Percentiles rank a stretch among this genome's conserved stretches.
Evolutionary conservation across 2,329 filamentous ascomycete genomes (phyloP).

Genomic region (Penicillium sp.): DNA sequence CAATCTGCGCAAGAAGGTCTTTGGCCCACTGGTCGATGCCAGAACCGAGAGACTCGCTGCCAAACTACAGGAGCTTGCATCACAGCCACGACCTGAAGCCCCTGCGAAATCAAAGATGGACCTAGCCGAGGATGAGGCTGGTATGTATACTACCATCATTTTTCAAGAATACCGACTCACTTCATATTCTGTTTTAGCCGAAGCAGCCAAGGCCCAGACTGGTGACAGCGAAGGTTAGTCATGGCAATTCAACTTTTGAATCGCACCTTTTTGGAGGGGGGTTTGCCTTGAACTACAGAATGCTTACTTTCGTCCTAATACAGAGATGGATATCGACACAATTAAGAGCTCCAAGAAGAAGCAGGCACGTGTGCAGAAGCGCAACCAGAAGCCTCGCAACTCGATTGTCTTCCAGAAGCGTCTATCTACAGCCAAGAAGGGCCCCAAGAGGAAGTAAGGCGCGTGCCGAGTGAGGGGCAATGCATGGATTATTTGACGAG

Average conservation of each 20-base stretch:
- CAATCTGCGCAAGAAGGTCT: conserved; percentile 75
- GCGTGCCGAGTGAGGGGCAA: background rate
- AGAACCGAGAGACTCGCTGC: conserved; percentile 80
- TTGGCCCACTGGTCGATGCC: conserved; percentile 76
- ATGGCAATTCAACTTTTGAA: background rate
- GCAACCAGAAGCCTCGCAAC: conserved; percentile 36
- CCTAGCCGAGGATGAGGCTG: conserved; percentile 22
- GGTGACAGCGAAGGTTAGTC: conserved; percentile 26
- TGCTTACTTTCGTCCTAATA: conserved; percentile 7
- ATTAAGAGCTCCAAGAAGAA: conserved; percentile 30
- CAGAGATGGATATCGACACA: conserved; percentile 45
- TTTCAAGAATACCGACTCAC: background rate
- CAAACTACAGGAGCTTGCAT: conserved; percentile 77
- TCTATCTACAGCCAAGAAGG: conserved; percentile 33
- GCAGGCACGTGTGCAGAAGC: conserved; percentile 42
- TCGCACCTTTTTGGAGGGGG: background rate
- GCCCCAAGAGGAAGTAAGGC: conserved; percentile 34
- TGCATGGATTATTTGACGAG: conserved; percentile 1
- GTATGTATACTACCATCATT: conserved; percentile 21
- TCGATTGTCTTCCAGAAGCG: conserved; percentile 43
- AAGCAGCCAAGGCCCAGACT: conserved; percentile 14
- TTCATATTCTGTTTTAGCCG: conserved; percentile 10
- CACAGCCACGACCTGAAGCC: conserved; percentile 67
- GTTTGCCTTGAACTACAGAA: background rate
- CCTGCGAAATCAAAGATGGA: conserved; percentile 46